Evolutionary conservation across 306 rosid genomes (phyloP).

Genomic region (cucumber (Cucumis sativus)): DNA sequence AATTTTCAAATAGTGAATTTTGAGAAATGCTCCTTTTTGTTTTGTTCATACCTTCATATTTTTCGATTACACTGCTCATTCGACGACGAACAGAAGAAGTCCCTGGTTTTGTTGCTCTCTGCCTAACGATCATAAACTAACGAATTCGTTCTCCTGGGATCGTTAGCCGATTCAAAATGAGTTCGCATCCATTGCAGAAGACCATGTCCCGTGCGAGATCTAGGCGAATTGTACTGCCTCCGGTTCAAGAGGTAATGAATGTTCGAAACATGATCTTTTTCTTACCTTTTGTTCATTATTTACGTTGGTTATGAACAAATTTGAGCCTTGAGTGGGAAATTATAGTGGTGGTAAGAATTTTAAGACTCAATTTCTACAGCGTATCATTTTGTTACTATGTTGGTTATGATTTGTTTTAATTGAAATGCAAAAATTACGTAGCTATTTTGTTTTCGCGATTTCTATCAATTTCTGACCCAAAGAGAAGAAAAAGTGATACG

Average conservation of each 20-base stretch:
- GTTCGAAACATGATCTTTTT: not conserved
- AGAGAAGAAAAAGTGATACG: not conserved
- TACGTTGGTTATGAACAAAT: not conserved
- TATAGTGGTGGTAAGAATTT: not conserved
- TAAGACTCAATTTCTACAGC: not conserved
- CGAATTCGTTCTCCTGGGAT: not conserved
- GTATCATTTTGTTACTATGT: not conserved
- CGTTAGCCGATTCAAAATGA: not conserved
- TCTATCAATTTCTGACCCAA: not conserved
- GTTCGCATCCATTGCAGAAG: not conserved
- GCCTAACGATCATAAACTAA: not conserved
- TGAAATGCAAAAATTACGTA: not conserved
- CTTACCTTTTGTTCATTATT: not conserved
- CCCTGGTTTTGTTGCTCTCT: not conserved
- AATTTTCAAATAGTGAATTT: not conserved
- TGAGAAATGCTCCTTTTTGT: not conserved
- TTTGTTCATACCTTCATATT: not conserved
- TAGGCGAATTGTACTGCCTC: constrained; percentile 1
- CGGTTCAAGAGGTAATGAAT: constrained; percentile 6
- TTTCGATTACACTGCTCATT: not conserved
- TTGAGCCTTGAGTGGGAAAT: not conserved
- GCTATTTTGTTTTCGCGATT: not conserved
- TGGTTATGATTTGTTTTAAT: not conserved
- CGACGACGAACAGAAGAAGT: not conserved
- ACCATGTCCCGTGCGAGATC: constrained; percentile 8